Evolutionary conservation across 371 early-diverging fungal genomes (phyloP).

Genomic region (Sporodiniella umbellata): DNA sequence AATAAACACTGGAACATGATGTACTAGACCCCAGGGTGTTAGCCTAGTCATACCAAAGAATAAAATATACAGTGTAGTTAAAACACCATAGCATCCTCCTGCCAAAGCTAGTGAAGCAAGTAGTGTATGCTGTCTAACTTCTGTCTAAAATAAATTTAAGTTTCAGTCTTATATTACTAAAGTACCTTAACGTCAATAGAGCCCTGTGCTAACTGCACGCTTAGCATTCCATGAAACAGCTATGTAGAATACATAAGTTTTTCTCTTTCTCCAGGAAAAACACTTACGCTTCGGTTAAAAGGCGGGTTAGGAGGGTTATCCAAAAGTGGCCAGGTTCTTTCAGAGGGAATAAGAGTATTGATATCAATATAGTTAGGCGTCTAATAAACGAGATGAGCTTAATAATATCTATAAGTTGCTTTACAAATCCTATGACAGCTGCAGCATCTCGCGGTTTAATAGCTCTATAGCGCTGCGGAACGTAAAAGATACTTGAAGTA

Average conservation of each 20-base stretch:
- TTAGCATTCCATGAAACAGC: constrained; percentile 32
- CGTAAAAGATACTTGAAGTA: constrained; percentile 26
- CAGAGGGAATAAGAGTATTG: constrained; percentile 19
- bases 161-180: background rate
- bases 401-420: background rate
- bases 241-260: background rate
- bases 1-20: constrained; percentile 29
- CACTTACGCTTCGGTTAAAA: constrained; percentile 13
- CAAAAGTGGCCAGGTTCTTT: constrained; percentile 32
- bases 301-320: background rate
- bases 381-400: no score
- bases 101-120: constrained; percentile 35
- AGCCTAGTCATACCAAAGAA: constrained; percentile 44
- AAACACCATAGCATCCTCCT: constrained; percentile 40
- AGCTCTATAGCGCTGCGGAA: constrained; percentile 24
- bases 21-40: constrained; percentile 39
- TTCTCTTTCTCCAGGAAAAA: no score
- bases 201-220: constrained; percentile 28
- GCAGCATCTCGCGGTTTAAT: constrained; percentile 22
- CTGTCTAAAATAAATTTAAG: constrained; percentile 21
- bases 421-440: constrained; percentile 35
- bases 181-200: constrained; percentile 33
- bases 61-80: constrained; percentile 37
- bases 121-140: constrained; percentile 36
- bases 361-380: constrained; percentile 30